Evolutionary conservation across 352 stramenopile genomes (phyloP), one percentile per base, ranked within the genome.

Genomic region (Phytopythium vexans): DNA sequence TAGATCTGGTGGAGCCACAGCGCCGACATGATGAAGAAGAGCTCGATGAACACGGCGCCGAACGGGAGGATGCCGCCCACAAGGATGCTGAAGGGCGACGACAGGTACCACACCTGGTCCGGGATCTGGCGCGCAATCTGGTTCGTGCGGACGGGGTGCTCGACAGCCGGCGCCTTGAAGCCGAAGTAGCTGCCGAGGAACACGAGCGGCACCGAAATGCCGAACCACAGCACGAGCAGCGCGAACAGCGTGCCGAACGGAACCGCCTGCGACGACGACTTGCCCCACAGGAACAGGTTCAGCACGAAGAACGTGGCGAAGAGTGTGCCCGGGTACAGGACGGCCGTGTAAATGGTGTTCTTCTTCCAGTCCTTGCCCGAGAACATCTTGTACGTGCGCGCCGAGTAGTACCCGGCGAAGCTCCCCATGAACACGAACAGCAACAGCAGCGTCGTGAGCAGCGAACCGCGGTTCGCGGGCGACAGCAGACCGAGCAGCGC

Each of bases 21-120:
- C 48, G 97, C 96, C 58, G 88, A 98, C 95, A 99, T 99, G 74
- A 99, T 99, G 82, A 99, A 99, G 72, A 99, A 99, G 21, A 99
- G 87, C 71, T 99, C 98, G 60, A 99, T 98, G 72, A 98, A 99
- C 40, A 99, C 96, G 7, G 96, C 96, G 36, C 97, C 97, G 68
- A 99, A 99, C 12, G 98, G 98, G 21, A 99, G 70, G 41, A 99
- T 95, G 49, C 97, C 97, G 41, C 97, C 97, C 7, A 99, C 75
- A 12, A 98, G 62, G 60, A 98, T 97, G 52, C 87, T 98, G 63
- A 98, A 89, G 12, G 82, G 79, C 16, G 96, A 94, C 54, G 89
- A 85, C 35, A 98, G 85, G 74, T 99, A 99, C 95, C 96, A 99
- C 34, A 96, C 76, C 68, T 97, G 92, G 53, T 97, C 89, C 2